Evolutionary conservation across 371 early-diverging fungal species (phyloP).

Genomic region (Mortierella sp.): DNA sequence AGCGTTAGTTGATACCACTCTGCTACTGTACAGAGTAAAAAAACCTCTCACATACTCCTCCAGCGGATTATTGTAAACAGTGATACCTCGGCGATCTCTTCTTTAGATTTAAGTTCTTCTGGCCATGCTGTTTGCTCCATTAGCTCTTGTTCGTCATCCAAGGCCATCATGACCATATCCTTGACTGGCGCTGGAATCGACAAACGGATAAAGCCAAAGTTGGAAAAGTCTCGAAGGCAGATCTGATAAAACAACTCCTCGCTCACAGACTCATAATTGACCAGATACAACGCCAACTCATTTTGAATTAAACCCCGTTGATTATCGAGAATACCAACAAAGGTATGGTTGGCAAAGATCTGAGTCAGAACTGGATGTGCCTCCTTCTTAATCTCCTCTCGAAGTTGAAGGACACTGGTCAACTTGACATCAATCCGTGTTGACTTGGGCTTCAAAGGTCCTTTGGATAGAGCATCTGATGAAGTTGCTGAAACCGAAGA

Average conservation of each 20-base stretch:
- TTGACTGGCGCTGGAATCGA: slow-evolving; percentile 69
- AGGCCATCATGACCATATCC: slow-evolving; percentile 72
- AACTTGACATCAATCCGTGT: slow-evolving; percentile 74
- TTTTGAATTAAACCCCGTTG: slow-evolving; percentile 81
- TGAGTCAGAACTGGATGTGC: slow-evolving; percentile 76
- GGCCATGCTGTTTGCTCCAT: slow-evolving; percentile 55
- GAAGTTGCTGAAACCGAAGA: background rate
- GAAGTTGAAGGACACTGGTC: slow-evolving; percentile 79
- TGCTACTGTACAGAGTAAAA: too few relatives aligned
- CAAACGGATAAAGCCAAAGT: slow-evolving; percentile 82
- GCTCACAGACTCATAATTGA: slow-evolving; percentile 80
- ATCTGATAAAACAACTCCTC: slow-evolving; percentile 91
- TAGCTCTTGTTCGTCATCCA: slow-evolving; percentile 64
- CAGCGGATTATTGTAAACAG: background rate
- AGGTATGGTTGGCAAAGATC: slow-evolving; percentile 80
- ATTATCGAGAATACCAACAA: slow-evolving; percentile 93
- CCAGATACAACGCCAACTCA: slow-evolving; percentile 82
- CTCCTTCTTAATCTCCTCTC: slow-evolving; percentile 72
- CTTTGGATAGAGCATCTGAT: slow-evolving; percentile 4
- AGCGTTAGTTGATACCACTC: too few relatives aligned
- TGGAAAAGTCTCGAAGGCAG: slow-evolving; percentile 81
- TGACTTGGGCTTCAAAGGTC: slow-evolving; percentile 20
- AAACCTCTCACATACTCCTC: background rate
- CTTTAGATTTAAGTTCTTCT: slow-evolving; percentile 58
- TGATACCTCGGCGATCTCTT: slow-evolving; percentile 66